Evolutionary conservation across 2,329 filamentous ascomycete species (phyloP), one percentile per base, ranked within the genome.

Genomic region (Lecanicillium sp.): DNA sequence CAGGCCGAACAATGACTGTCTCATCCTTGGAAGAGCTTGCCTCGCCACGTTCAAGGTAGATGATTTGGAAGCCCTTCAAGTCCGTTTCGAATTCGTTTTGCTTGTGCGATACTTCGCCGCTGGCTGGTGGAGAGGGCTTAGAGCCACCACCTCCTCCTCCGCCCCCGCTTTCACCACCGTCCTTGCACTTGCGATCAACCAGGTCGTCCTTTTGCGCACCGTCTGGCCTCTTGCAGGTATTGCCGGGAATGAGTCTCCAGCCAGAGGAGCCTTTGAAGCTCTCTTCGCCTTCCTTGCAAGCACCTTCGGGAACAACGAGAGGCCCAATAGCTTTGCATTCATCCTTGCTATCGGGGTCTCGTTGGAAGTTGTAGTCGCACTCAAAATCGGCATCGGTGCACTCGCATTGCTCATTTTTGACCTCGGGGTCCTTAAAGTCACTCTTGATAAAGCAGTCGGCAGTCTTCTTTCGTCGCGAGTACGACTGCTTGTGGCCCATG

Each of bases 401-500:
- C 29, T 86, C 78, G 67, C 92, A 98, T 33, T 78, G 62, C 50
- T 87, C 77, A 19, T 76, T 82, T 44, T 81, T 68, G 2, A 84
- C 77, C 25, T 76, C 62, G 0, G 85, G 80, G 46, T 92, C 84
- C 54, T 87, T 79, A 65, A 95, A 96, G 38, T 90, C 79, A 44
- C 85, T 72, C 50, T 86, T 84, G 49, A 97, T 73, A 57, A 96
- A 94, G 62, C 94, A 98, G 44, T 94, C 79, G 14, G 85, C 83
- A 50, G 86, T 76, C 57, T 87, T 84, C 68, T 94, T 97, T 50
- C 92, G 81, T 46, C 92, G 79, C 39, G 70, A 74, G 61, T 84
- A 98, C 45, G 77, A 87, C 57, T 97, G 90, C 53, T 82, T 94
- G 58, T 95, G 89, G 15, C 92, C 92, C 90, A 98, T 97, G 48